Conservation (phyloP, 2,329 filamentous ascomycete species). For the Phialemonium atrogriseum region DNA sequence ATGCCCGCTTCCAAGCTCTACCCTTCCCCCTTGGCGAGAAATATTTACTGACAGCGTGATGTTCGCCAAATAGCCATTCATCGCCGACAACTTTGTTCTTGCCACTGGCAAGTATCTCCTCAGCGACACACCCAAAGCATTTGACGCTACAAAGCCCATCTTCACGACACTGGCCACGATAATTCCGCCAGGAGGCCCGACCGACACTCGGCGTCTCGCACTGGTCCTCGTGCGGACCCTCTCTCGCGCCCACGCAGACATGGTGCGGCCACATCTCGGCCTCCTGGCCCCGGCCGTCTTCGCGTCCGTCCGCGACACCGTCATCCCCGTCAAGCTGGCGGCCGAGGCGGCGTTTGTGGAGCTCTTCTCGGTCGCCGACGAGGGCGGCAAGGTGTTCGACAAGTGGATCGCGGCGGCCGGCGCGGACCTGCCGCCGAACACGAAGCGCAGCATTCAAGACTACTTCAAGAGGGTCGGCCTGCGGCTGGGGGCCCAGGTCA, state of each 20-base stretch:
- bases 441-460: constrained; percentile 86
- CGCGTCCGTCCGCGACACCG: constrained; percentile 76
- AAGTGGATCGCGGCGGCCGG: constrained; percentile 72
- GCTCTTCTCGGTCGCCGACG: constrained; percentile 82
- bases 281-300: constrained; percentile 80
- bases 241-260: constrained; percentile 67
- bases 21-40: not conserved
- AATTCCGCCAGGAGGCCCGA: constrained; percentile 68
- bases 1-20: constrained; percentile 4
- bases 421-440: constrained; percentile 57
- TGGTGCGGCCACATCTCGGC: constrained; percentile 72
- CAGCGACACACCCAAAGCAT: constrained; percentile 56
- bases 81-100: constrained; percentile 81
- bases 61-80: constrained; percentile 69
- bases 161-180: constrained; percentile 69
- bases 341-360: constrained; percentile 92
- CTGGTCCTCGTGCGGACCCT: constrained; percentile 85
- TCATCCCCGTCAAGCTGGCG: constrained; percentile 92
- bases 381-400: constrained; percentile 80
- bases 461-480: constrained; percentile 94
- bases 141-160: constrained; percentile 69
- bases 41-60: constrained; percentile 12
- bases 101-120: constrained; percentile 88
- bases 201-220: constrained; percentile 76
- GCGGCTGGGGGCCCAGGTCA: constrained; percentile 74